phyloP scores from a whole-genome alignment of 2,329 filamentous ascomycete genomes.

The Aureobasidium sp. region DNA sequence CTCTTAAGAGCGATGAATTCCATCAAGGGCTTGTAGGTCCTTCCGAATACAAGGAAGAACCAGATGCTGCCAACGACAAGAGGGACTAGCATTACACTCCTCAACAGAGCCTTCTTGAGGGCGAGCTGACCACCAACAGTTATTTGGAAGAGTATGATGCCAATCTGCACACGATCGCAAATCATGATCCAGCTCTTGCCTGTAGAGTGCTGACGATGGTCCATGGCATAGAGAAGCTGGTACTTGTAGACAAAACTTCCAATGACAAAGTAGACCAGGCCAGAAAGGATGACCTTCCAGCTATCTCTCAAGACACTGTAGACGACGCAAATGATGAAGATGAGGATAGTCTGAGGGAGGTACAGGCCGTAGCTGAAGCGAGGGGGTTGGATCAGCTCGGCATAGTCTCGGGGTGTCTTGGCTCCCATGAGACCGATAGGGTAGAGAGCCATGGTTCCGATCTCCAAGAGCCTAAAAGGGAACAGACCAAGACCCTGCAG shows the following conservation, averaged over 20 bases:
- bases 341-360: constrained; percentile 81
- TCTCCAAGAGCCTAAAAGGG: constrained; percentile 83
- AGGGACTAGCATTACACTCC: constrained; percentile 67
- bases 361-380: constrained; percentile 95
- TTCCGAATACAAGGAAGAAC: constrained; percentile 77
- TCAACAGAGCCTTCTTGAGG: constrained; percentile 63
- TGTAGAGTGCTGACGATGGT: constrained; percentile 89
- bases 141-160: constrained; percentile 80
- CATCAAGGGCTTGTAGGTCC: constrained; percentile 80
- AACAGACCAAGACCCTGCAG: constrained; percentile 90
- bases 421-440: constrained; percentile 71
- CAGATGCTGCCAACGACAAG: constrained; percentile 75
- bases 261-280: constrained; percentile 73
- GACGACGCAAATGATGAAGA: constrained; percentile 92
- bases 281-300: constrained; percentile 73
- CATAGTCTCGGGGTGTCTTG: constrained; percentile 83
- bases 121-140: constrained; percentile 85
- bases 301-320: constrained; percentile 82
- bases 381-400: constrained; percentile 72
- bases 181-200: constrained; percentile 96
- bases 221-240: constrained; percentile 96
- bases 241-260: constrained; percentile 94
- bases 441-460: constrained; percentile 77
- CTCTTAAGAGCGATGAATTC: constrained; percentile 87
- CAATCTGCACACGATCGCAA: constrained; percentile 81